These are phyloP conservation scores for Phoenix roebelenii DNA, from an alignment of 176 grass and related monocot species.

Conservation along the genomic window DNA sequence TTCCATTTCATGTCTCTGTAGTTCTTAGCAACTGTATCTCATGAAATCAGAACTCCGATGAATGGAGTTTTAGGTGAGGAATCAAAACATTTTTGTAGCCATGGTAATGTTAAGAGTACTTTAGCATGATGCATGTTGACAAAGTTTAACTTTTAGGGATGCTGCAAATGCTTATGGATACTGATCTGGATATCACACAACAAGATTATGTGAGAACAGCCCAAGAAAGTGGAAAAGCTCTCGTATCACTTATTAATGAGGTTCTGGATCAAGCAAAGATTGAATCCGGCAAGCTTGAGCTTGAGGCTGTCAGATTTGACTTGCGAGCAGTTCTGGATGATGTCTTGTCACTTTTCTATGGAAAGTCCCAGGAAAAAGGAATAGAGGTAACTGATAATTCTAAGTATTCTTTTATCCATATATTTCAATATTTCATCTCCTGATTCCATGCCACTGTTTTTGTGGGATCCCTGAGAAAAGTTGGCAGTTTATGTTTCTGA, in stretches of 20 bases:
- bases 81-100: slow-evolving; percentile 6
- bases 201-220: slow-evolving; percentile 98
- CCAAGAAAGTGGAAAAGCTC: slow-evolving; percentile 85
- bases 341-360: slow-evolving; percentile 84
- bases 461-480: slow-evolving; percentile 27
- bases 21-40: slow-evolving; percentile 99
- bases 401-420: background rate
- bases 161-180: slow-evolving; percentile 99
- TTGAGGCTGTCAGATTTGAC: slow-evolving; percentile 78
- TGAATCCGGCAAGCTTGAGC: slow-evolving; percentile 94
- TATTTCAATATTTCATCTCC: background rate
- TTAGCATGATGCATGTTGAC: background rate
- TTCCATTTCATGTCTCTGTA: slow-evolving; percentile 26
- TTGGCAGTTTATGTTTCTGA: slow-evolving; percentile 87
- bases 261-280: slow-evolving; percentile 99
- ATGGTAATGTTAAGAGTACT: background rate
- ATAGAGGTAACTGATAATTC: slow-evolving; percentile 64
- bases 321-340: slow-evolving; percentile 80
- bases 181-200: slow-evolving; percentile 81
- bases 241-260: slow-evolving; percentile 93
- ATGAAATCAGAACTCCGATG: slow-evolving; percentile 99
- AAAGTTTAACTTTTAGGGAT: slow-evolving; percentile 42
- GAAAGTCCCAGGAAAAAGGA: slow-evolving; percentile 92
- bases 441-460: slow-evolving; percentile 18
- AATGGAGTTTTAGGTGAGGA: slow-evolving; percentile 94